Conservation (phyloP, 2,329 filamentous ascomycete species). For the Monosporascus sp. region DNA sequence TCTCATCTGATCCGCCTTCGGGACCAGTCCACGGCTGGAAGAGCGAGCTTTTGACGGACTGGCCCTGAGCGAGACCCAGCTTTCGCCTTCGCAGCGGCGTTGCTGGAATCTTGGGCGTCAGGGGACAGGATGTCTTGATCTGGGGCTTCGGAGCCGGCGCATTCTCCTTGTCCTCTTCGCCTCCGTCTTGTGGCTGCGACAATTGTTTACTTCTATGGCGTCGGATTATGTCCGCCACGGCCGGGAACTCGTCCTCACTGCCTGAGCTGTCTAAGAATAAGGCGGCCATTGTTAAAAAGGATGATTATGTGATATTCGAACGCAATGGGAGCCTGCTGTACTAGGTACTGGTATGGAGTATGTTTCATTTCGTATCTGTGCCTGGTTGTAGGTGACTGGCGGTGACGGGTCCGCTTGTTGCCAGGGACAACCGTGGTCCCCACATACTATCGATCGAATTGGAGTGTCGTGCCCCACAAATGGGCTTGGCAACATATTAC, state of each 20-base stretch:
- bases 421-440: constrained; percentile 1
- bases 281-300: constrained; percentile 1
- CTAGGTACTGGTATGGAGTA: background rate
- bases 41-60: constrained; percentile 19
- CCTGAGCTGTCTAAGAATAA: constrained; percentile 14
- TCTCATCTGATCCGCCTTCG: background rate
- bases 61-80: constrained; percentile 15
- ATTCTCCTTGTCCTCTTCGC: constrained; percentile 1
- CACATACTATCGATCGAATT: too few species aligned
- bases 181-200: background rate
- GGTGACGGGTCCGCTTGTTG: background rate
- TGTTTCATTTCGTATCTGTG: background rate
- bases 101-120: constrained; percentile 7
- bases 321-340: too few species aligned
- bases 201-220: constrained; percentile 12
- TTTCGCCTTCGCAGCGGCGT: constrained; percentile 25
- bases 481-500: too few species aligned
- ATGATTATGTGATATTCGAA: background rate
- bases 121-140: background rate
- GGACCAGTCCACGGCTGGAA: constrained; percentile 18
- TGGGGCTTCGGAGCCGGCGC: background rate
- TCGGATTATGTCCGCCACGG: constrained; percentile 27
- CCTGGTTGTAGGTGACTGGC: background rate
- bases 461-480: too few species aligned
- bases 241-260: constrained; percentile 37